These are phyloP conservation scores for Rossbeevera mucosa DNA, from an alignment of 768 basidiomycete genomes.

Conservation along the genomic window DNA sequence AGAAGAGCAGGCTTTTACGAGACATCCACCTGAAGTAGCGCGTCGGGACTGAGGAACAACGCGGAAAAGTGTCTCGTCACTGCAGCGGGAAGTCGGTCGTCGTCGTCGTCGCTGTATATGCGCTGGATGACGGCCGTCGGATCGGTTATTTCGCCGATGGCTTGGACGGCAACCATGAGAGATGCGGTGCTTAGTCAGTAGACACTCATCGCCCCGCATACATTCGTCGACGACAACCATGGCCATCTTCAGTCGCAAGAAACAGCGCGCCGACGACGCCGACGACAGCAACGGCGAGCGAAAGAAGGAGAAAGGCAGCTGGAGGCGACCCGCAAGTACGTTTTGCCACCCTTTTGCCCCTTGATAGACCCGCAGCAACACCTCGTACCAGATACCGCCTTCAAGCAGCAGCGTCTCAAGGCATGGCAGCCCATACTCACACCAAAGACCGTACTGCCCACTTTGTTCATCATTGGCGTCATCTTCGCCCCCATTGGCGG, in stretches of 20 bases:
- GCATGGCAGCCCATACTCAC: constrained; percentile 99
- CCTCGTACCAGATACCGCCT: constrained; percentile 74
- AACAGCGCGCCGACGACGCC: constrained; percentile 28
- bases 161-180: constrained; percentile 50
- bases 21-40: constrained; percentile 18
- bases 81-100: constrained; percentile 34
- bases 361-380: constrained; percentile 14
- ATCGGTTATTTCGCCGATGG: constrained; percentile 45
- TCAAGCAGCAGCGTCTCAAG: constrained; percentile 98
- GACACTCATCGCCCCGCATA: not conserved
- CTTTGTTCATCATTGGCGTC: constrained; percentile 90
- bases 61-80: constrained; percentile 46
- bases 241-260: constrained; percentile 59
- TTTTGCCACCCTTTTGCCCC: constrained; percentile 16
- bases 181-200: constrained; percentile 15
- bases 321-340: constrained; percentile 79
- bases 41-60: constrained; percentile 34
- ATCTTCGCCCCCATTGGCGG: constrained; percentile 96
- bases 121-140: constrained; percentile 47
- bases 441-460: constrained; percentile 95
- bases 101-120: constrained; percentile 35
- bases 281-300: constrained; percentile 44
- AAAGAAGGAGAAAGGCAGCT: constrained; percentile 82
- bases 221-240: constrained; percentile 31
- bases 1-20: constrained; percentile 3